Conservation (phyloP, 495 filamentous ascomycete species). For the Daldinia vernicosa region DNA sequence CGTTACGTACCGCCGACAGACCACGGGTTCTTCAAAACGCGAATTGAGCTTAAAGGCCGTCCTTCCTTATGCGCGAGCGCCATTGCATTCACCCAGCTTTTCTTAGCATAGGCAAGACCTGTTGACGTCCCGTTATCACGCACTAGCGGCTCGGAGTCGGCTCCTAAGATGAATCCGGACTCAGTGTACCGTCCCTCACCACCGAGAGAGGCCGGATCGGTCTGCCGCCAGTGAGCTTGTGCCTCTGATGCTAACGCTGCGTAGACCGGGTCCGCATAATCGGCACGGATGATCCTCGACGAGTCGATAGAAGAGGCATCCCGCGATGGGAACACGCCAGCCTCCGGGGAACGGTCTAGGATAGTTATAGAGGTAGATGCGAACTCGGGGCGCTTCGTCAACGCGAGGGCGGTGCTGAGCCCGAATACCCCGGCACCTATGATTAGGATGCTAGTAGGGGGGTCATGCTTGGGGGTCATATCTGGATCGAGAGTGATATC, state of each 20-base stretch:
- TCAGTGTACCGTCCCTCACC: slow-evolving; percentile 76
- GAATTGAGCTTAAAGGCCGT: slow-evolving; percentile 58
- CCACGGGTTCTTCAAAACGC: slow-evolving; percentile 59
- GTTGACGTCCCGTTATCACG: slow-evolving; percentile 52
- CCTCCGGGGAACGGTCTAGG: slow-evolving; percentile 69
- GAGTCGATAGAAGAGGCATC: slow-evolving; percentile 78
- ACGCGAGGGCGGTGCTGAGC: slow-evolving; percentile 71
- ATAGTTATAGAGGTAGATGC: slow-evolving; percentile 67
- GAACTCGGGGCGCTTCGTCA: slow-evolving; percentile 65
- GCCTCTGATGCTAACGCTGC: slow-evolving; percentile 72
- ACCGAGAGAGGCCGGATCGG: slow-evolving; percentile 61
- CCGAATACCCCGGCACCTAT: slow-evolving; percentile 83
- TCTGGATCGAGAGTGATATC: slow-evolving; percentile 2
- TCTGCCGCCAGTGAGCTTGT: slow-evolving; percentile 74
- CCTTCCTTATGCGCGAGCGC: slow-evolving; percentile 49
- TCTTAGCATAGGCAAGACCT: slow-evolving; percentile 70
- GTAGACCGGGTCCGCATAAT: slow-evolving; percentile 81
- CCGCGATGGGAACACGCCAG: slow-evolving; percentile 67
- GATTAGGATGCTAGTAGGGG: slow-evolving; percentile 70
- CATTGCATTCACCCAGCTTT: slow-evolving; percentile 71
- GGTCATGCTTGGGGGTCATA: slow-evolving; percentile 1
- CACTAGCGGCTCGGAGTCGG: slow-evolving; percentile 51
- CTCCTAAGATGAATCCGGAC: slow-evolving; percentile 75
- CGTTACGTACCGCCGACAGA: slow-evolving; percentile 56
- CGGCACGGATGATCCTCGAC: slow-evolving; percentile 80